Evolutionary conservation across 2,329 filamentous ascomycete species (phyloP).

Genomic region (Ilyonectria destructans): DNA sequence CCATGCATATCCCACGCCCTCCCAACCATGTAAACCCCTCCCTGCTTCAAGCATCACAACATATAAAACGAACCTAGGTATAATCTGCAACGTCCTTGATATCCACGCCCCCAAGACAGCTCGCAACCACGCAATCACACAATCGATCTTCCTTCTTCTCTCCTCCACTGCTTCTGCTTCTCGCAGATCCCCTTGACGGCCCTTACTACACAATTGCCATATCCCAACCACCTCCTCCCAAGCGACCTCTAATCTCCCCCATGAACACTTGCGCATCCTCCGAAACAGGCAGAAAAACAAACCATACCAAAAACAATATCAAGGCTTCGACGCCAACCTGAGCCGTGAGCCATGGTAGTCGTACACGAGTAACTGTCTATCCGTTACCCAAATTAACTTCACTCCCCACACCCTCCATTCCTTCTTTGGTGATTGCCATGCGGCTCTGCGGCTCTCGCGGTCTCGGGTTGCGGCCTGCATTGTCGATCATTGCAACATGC

Average conservation of each 20-base stretch:
- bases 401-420: constrained; percentile 29
- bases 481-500: constrained; percentile 31
- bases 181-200: constrained; percentile 19
- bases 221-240: constrained; percentile 30
- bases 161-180: constrained; percentile 21
- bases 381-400: constrained; percentile 53
- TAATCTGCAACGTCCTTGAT: constrained; percentile 46
- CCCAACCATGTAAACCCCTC: constrained; percentile 10
- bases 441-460: constrained; percentile 35
- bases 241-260: constrained; percentile 15
- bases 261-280: constrained; percentile 33
- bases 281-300: constrained; percentile 34
- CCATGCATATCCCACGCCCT: constrained; percentile 27
- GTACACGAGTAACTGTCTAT: constrained; percentile 54
- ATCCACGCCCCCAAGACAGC: constrained; percentile 42
- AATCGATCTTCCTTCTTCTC: neutral
- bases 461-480: constrained; percentile 23
- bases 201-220: constrained; percentile 32
- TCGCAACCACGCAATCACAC: constrained; percentile 27
- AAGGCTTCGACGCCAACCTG: constrained; percentile 44
- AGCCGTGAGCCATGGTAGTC: constrained; percentile 49
- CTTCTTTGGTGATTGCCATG: constrained; percentile 34
- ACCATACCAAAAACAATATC: constrained; percentile 32
- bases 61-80: constrained; percentile 45
- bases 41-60: constrained; percentile 18